Percentiles rank a stretch among this genome's conserved stretches.
Evolutionary conservation across 768 basidiomycete genomes (phyloP).

Genomic region (Russula virescens): DNA sequence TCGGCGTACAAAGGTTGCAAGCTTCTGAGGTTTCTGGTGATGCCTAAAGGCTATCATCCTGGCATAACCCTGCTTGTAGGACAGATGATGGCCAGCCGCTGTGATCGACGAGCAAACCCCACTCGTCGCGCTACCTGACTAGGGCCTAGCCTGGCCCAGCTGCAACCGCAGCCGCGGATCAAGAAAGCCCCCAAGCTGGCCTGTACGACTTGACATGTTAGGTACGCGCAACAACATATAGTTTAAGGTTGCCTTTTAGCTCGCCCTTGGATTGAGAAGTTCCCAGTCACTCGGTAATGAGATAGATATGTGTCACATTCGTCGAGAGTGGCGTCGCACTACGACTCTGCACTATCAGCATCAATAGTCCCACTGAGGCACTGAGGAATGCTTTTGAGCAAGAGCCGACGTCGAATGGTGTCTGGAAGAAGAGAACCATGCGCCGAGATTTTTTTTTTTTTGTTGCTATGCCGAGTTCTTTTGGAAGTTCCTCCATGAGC

Average conservation of each 20-base stretch:
- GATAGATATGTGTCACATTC: conserved; percentile 1
- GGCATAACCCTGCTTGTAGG: conserved; percentile 2
- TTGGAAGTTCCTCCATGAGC: too few species aligned
- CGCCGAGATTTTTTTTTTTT: too few species aligned
- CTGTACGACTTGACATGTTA: conserved; percentile 31
- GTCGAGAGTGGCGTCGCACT: conserved; percentile 7
- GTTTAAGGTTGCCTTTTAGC: conserved; percentile 27
- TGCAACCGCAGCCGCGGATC: too few species aligned
- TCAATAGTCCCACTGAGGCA: conserved; percentile 8
- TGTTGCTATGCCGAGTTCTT: too few species aligned
- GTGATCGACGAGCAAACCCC: neutral
- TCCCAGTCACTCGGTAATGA: conserved; percentile 29
- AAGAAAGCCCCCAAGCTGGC: neutral
- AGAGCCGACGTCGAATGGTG: conserved; percentile 9
- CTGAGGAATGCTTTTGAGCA: conserved; percentile 16
- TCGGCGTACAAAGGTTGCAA: conserved; percentile 33
- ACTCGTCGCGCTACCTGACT: too few species aligned
- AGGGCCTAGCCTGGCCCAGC: too few species aligned
- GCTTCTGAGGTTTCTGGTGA: conserved; percentile 28
- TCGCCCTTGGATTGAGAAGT: conserved; percentile 34
- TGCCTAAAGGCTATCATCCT: neutral
- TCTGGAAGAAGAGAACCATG: neutral
- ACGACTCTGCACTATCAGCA: conserved; percentile 16
- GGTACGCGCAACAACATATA: conserved; percentile 34
- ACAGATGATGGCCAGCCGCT: conserved; percentile 19